Evolutionary conservation across 805 yeast genomes (phyloP).

Genomic region (Ogataea ramenticola): DNA sequence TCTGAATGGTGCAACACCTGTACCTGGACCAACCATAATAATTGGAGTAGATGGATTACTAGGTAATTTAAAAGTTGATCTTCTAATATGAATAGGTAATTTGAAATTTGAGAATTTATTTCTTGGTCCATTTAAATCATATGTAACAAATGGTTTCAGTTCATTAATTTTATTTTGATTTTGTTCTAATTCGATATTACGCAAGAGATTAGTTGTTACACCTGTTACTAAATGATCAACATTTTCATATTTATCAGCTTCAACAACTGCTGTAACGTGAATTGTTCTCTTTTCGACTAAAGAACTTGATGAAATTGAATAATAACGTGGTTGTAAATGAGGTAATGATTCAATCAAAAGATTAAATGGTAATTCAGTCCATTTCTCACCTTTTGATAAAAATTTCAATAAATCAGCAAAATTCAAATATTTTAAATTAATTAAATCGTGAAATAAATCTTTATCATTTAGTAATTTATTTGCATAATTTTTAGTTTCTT

Average conservation of each 20-base stretch:
- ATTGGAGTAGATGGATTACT: slow-evolving; percentile 76
- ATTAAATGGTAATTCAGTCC: slow-evolving; percentile 77
- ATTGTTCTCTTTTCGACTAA: slow-evolving; percentile 64
- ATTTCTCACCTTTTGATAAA: slow-evolving; percentile 57
- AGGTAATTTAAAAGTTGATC: slow-evolving; percentile 92
- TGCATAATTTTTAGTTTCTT: slow-evolving; percentile 41
- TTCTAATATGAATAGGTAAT: slow-evolving; percentile 87
- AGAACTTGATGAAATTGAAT: slow-evolving; percentile 91
- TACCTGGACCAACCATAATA: slow-evolving; percentile 95
- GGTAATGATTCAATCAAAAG: slow-evolving; percentile 77
- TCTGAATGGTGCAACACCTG: slow-evolving; percentile 98
- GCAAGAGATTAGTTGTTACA: slow-evolving; percentile 84
- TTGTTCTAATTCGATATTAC: slow-evolving; percentile 57
- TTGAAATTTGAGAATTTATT: slow-evolving; percentile 41
- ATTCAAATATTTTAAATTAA: slow-evolving; percentile 56
- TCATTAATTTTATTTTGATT: slow-evolving; percentile 45
- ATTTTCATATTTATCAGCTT: slow-evolving; percentile 38
- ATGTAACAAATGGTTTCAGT: slow-evolving; percentile 42
- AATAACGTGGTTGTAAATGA: slow-evolving; percentile 87
- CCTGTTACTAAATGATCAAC: slow-evolving; percentile 52
- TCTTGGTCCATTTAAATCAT: slow-evolving; percentile 84
- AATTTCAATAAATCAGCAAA: slow-evolving; percentile 65
- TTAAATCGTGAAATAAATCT: slow-evolving; percentile 54
- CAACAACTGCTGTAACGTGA: slow-evolving; percentile 90
- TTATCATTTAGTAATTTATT: slow-evolving; percentile 59